Evolutionary conservation across 805 yeast species (phyloP).

Genomic region (Wickerhamiella brachini): DNA sequence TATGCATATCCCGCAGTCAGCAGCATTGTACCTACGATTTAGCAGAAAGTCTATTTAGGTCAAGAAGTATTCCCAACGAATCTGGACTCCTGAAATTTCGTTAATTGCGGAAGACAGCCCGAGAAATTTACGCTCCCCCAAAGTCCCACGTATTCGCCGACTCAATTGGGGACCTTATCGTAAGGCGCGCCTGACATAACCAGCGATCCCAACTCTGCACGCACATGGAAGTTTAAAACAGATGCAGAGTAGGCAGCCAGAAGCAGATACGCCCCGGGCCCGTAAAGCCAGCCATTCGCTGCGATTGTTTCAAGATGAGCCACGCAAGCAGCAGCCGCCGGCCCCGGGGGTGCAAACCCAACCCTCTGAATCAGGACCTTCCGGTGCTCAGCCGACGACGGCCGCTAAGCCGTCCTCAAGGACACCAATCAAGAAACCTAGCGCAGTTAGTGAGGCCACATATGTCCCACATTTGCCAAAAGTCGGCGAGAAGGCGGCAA

Average conservation of each 20-base stretch:
- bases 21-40: no score
- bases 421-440: not conserved
- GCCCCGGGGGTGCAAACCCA: not conserved
- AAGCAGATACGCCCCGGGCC: constrained; percentile 13
- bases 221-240: not conserved
- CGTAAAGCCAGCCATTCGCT: constrained; percentile 29
- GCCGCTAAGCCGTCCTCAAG: not conserved
- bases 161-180: no score
- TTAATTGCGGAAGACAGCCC: no score
- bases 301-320: constrained; percentile 25
- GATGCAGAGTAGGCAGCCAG: constrained; percentile 8
- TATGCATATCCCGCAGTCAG: not conserved
- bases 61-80: no score
- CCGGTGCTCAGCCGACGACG: not conserved
- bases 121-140: no score
- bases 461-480: constrained; percentile 18
- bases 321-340: constrained; percentile 3
- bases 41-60: no score
- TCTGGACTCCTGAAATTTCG: no score
- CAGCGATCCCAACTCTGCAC: not conserved
- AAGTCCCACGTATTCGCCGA: no score
- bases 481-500: constrained; percentile 4
- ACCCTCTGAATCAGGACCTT: not conserved
- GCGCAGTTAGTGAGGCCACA: constrained; percentile 18
- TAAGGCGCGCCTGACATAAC: not conserved